Percentiles rank a stretch among this genome's conserved stretches.
Conservation (phyloP, 306 rosid species). For the Alnus rubra region DNA sequence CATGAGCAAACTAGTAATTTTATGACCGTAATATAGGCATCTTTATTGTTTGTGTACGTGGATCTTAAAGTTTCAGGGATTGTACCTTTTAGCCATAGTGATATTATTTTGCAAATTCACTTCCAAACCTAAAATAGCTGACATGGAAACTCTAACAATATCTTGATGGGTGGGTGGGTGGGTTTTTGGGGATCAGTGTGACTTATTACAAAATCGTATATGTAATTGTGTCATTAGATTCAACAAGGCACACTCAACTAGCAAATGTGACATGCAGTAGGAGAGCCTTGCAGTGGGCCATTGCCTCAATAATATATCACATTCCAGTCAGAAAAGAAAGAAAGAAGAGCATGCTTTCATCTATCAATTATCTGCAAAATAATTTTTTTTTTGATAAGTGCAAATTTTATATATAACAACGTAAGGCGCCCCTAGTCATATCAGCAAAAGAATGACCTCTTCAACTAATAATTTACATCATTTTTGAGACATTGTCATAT, state of each 20-base stretch:
- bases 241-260: background rate
- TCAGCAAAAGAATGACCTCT: conserved; percentile 9
- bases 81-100: background rate
- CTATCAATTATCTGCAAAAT: conserved; percentile 1
- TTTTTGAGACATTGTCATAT: conserved; percentile 10
- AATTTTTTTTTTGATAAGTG: background rate
- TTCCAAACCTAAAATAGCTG: background rate
- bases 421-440: background rate
- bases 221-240: background rate
- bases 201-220: background rate
- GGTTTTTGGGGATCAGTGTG: background rate
- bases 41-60: conserved; percentile 8
- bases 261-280: background rate
- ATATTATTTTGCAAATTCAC: background rate
- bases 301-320: background rate
- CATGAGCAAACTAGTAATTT: conserved; percentile 23
- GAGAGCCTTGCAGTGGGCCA: background rate
- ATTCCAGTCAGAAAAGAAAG: background rate
- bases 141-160: background rate
- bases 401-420: too few relatives aligned
- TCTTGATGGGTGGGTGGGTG: background rate
- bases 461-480: background rate
- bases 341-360: background rate
- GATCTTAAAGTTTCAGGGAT: background rate
- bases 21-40: conserved; percentile 18